Evolutionary conservation across 768 basidiomycete species (phyloP).

Genomic region (Lentinula sp.): DNA sequence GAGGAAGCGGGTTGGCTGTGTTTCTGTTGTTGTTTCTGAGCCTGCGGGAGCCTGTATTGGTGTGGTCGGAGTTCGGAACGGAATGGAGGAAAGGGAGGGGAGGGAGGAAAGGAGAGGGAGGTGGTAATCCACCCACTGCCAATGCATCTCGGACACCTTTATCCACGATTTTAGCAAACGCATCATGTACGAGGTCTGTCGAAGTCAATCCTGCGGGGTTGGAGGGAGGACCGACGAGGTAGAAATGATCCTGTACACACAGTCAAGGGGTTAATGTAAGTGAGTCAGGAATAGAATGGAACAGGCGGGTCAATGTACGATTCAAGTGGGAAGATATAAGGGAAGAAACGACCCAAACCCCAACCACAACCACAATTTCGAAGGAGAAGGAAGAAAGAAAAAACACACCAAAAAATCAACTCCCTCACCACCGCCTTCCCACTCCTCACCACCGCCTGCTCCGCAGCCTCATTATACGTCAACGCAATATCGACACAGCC

Average conservation of each 20-base stretch:
- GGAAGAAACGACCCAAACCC: too few species aligned
- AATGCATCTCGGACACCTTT: slow-evolving; percentile 35
- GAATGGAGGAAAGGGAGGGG: too few species aligned
- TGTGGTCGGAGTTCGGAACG: too few species aligned
- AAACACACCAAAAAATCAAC: slow-evolving; percentile 38
- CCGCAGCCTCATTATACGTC: slow-evolving; percentile 49
- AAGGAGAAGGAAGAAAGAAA: neutral
- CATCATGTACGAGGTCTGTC: slow-evolving; percentile 27
- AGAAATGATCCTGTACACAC: slow-evolving; percentile 39
- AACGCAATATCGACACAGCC: slow-evolving; percentile 44
- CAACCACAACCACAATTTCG: too few species aligned
- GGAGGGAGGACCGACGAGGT: slow-evolving; percentile 39
- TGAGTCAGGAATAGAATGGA: too few species aligned
- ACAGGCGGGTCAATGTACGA: too few species aligned
- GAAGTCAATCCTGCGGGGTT: slow-evolving; percentile 37
- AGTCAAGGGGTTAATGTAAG: too few species aligned
- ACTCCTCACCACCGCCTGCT: slow-evolving; percentile 26
- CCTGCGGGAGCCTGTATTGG: slow-evolving; percentile 18
- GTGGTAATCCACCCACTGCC: slow-evolving; percentile 16
- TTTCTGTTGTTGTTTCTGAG: slow-evolving; percentile 13
- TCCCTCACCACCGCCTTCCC: slow-evolving; percentile 25
- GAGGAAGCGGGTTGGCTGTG: slow-evolving; percentile 40
- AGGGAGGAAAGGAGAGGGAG: too few species aligned
- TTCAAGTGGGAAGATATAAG: too few species aligned
- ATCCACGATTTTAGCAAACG: slow-evolving; percentile 43